Percentiles rank a stretch among this genome's conserved stretches.
Conservation (phyloP, 2,329 filamentous ascomycete species). For the Ascochyta koolunga region DNA sequence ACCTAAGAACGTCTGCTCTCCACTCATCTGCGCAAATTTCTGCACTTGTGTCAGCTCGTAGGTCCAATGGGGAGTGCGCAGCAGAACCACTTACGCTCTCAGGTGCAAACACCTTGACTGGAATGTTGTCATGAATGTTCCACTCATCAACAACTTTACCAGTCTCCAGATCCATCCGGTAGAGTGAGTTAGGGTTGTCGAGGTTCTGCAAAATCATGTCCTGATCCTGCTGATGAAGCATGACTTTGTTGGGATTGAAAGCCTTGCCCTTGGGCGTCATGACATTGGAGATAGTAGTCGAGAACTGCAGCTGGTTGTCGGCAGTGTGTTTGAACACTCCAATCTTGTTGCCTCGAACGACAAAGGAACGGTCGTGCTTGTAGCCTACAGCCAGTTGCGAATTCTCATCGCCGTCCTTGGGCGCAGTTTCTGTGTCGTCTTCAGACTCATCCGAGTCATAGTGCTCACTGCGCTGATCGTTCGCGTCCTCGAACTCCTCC, state of each 20-base stretch:
- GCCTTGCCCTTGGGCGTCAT: constrained; percentile 80
- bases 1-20: constrained; percentile 92
- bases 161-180: constrained; percentile 96
- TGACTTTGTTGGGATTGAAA: constrained; percentile 95
- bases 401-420: constrained; percentile 83
- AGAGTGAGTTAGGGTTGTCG: constrained; percentile 85
- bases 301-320: constrained; percentile 92
- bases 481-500: constrained; percentile 66
- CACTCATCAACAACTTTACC: constrained; percentile 98
- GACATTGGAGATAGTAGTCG: constrained; percentile 96
- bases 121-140: constrained; percentile 97
- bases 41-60: constrained; percentile 40
- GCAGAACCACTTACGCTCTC: constrained; percentile 66
- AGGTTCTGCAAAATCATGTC: constrained; percentile 88
- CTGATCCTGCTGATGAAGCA: constrained; percentile 89
- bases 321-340: constrained; percentile 97
- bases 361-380: constrained; percentile 95
- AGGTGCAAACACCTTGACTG: constrained; percentile 87
- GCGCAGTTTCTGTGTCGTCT: constrained; percentile 70
- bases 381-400: constrained; percentile 94
- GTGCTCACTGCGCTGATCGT: constrained; percentile 73
- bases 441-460: constrained; percentile 81
- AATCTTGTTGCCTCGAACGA: constrained; percentile 96
- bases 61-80: not conserved
- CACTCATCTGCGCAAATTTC: constrained; percentile 98